Base-by-base conservation (phyloP, 768 basidiomycete species). In the Tricholoma hemisulphureum region DNA sequence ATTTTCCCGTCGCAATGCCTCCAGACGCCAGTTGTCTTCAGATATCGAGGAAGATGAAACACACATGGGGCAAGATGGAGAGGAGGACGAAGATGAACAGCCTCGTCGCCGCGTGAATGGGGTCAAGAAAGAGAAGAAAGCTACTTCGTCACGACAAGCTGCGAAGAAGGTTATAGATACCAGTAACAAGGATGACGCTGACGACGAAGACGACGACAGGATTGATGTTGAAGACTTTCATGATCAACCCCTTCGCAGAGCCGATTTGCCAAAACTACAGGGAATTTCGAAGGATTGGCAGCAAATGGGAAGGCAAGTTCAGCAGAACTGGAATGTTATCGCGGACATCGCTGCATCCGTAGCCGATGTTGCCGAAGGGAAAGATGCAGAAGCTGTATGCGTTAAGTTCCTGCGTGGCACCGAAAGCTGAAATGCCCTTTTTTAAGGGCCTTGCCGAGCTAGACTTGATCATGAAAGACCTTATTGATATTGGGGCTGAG, bases 281-380 rank as follows among this genome's bases (percentile, higher is more conserved):
- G 86, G 87, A 11, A 73, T 89, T 43, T 71, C 83, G 0, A 67
- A 75, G 1, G 88, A 91, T 69, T 91, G 89, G 90, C 67, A 77
- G 20, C 69, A 71, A 60, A 77, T 89, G 65, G 74, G 77, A 60
- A 73, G 72, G n/a, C 75, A 75, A 45, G 79, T 83, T 28, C 77
- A 81, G 31, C 72, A 72, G 18, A 80, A 76, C 39, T 77, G 81
- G 63, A 53, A 67, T 58, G 73, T 83, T 54, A 71, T 87, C 49
- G 73, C 73, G 51, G 77, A 83, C 63, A 75, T 87, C 18, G 87
- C 80, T 1, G 71, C 78, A 11, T 77, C 83, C 4, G 73, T 89
- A 56, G 87, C 86, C 14, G 89, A 91, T 55, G 75, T 81, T 57
- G 79, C 78, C 45, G 85, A 86, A 37, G 79, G 73, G 2, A 80